A percentile compares a stretch with the other conserved stretches of the same genome.
Evolutionary conservation across 139 green algal genomes (phyloP).

Genomic region (Yamagishiella unicocca): DNA sequence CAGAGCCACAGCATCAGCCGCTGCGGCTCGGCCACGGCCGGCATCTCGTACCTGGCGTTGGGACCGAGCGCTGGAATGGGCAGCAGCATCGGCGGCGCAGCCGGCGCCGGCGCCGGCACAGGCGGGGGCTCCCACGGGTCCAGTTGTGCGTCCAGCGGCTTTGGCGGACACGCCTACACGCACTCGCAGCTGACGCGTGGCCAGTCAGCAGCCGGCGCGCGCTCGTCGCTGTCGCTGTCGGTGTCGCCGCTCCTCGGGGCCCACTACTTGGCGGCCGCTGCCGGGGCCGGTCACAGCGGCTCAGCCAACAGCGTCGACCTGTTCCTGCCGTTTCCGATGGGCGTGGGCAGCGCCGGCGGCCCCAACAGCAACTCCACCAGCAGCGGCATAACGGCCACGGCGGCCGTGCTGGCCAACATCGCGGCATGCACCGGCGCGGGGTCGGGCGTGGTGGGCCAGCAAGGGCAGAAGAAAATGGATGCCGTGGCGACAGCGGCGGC

Average conservation of each 20-base stretch:
- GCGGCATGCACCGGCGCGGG: too few relatives aligned
- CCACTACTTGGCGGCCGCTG: not conserved
- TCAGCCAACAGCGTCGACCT: not conserved
- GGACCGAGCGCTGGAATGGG: not conserved
- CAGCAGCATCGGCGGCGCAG: not conserved
- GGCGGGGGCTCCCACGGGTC: not conserved
- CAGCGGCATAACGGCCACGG: not conserved
- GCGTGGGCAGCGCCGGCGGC: not conserved
- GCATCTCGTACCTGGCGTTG: not conserved
- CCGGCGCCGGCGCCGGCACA: not conserved
- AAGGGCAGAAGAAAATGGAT: too few relatives aligned
- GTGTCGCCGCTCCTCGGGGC: not conserved
- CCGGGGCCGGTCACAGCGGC: not conserved
- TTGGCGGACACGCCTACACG: not conserved
- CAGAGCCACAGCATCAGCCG: not conserved
- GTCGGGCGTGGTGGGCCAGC: too few relatives aligned
- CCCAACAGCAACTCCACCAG: not conserved
- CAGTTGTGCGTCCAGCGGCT: constrained; percentile 4
- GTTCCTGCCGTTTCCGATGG: not conserved
- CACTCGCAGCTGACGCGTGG: not conserved
- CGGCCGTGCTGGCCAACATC: too few relatives aligned
- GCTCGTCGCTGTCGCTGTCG: not conserved
- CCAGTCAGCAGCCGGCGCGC: not conserved
- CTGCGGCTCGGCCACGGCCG: not conserved
- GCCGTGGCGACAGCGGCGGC: too few relatives aligned